phyloP scores from a whole-genome alignment of 2,329 filamentous ascomycete species.

The Colletotrichum tamarilloi region DNA sequence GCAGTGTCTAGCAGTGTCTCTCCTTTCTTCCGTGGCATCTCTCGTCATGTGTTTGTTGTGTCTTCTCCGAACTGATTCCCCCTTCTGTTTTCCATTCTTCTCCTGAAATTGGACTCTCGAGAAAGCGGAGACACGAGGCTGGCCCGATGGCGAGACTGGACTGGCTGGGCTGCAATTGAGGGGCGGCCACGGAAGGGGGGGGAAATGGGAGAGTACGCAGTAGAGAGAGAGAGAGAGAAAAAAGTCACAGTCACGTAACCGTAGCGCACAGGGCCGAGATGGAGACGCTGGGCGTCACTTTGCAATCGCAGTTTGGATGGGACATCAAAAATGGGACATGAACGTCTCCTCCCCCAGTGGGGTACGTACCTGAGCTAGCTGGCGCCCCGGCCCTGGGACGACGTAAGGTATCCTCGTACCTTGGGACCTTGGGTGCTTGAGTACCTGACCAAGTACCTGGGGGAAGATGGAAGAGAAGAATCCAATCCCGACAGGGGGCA shows the following conservation, averaged over 20 bases:
- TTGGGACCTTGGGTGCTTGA: not conserved
- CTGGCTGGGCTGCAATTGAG: not conserved
- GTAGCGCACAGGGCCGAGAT: conserved; percentile 26
- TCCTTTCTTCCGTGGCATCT: not conserved
- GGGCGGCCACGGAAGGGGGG: not conserved
- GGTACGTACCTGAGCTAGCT: not conserved
- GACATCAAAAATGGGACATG: conserved; percentile 14
- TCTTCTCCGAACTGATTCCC: not conserved
- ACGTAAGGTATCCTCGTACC: not conserved
- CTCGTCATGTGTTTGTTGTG: not conserved
- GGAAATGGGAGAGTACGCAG: not conserved
- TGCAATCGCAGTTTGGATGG: conserved; percentile 2
- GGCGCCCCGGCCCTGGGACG: conserved; percentile 17
- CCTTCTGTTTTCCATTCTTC: conserved; percentile 4
- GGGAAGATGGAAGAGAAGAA: not conserved
- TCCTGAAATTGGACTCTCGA: not conserved
- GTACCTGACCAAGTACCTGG: not conserved
- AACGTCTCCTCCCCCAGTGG: not conserved
- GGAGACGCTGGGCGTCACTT: conserved; percentile 18
- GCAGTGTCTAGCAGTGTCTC: not conserved
- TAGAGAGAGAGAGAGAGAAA: not conserved
- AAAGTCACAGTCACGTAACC: not conserved
- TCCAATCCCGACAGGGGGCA: conserved; percentile 11
- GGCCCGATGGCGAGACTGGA: not conserved
- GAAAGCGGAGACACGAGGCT: conserved; percentile 2